Evolutionary conservation across 2,329 filamentous ascomycete genomes (phyloP), one percentile per base, ranked within the genome.

Genomic region (Penicillium sp.): DNA sequence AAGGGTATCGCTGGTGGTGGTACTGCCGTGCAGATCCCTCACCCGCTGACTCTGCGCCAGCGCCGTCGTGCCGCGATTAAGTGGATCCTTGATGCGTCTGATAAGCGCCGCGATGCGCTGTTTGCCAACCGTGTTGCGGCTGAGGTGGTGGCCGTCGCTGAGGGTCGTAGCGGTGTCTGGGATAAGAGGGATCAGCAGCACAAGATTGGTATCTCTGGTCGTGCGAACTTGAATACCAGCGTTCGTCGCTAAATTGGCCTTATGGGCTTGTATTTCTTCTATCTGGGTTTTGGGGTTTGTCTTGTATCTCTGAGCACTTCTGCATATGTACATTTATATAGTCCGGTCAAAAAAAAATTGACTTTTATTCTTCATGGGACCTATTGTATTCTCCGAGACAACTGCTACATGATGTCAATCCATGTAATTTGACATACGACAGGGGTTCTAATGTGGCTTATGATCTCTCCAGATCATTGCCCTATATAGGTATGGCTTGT

Each of bases 11-110:
- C 89, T 1, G 93, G 93, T 76, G 94, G 94, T 79, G 94, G 94
- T 74, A 83, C 85, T 35, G 84, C 90, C 13, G 82, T 97, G 56
- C 90, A 93, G 54, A 82, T 97, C 35, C 94, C 94, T 0, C 81
- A 87, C 22, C 93, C 94, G 1, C 80, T 97, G 20, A 79, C 81
- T 1, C 76, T 88, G 61, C 83, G 91, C 58, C 89, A 95, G 73
- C 83, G 93, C 60, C 82, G 93, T 64, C 82, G 92, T 53, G 81
- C 81, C 49, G 92, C 93, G 2, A 88, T 97, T 63, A 79, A 84
- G 73, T 99, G 94, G 94, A 96, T 99, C 65, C 76, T 97, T 56
- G 87, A 91, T 60, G 83, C 86, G n/a, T 90, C 91, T 38, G 84
- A 85, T 61, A 94, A 92, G 81, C 87, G 89, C 76, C 85, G 83